Percentiles rank a stretch among this genome's conserved stretches.
These are phyloP conservation scores for Phytophthora pisi DNA, from an alignment of 352 stramenopile species.

Conservation along the genomic window DNA sequence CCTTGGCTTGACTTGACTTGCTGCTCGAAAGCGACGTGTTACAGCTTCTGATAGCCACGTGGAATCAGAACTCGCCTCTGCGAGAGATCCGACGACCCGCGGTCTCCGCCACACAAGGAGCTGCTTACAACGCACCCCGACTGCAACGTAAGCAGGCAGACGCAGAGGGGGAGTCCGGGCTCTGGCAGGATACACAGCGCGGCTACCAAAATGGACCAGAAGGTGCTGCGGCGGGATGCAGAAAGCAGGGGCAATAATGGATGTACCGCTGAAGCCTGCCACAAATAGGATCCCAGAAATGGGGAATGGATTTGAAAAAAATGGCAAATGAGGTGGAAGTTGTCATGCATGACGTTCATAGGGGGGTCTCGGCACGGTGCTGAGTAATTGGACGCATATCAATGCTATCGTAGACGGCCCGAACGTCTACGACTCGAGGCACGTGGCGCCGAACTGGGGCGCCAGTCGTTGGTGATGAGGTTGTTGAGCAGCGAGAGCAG, in stretches of 20 bases:
- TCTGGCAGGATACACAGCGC: slow-evolving; percentile 30
- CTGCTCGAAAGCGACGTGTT: slow-evolving; percentile 32
- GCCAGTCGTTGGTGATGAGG: slow-evolving; percentile 45
- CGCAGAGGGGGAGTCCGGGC: slow-evolving; percentile 18
- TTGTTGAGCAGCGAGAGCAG: slow-evolving; percentile 59
- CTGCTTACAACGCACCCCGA: slow-evolving; percentile 4
- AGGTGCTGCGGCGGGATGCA: neutral
- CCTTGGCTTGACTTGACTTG: slow-evolving; percentile 3
- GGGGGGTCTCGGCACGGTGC: neutral
- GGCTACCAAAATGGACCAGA: slow-evolving; percentile 28
- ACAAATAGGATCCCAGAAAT: slow-evolving; percentile 35
- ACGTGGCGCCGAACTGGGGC: slow-evolving; percentile 51
- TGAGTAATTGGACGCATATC: slow-evolving; percentile 1
- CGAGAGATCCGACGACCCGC: neutral
- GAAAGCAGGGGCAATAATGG: neutral
- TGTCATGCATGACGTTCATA: slow-evolving; percentile 12
- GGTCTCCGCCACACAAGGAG: slow-evolving; percentile 1
- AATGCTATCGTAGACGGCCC: neutral
- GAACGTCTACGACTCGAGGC: slow-evolving; percentile 31
- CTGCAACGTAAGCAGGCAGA: slow-evolving; percentile 26
- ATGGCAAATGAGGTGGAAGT: slow-evolving; percentile 3
- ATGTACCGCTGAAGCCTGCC: slow-evolving; percentile 16
- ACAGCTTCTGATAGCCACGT: slow-evolving; percentile 24
- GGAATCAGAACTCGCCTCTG: slow-evolving; percentile 24
- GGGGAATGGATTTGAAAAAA: slow-evolving; percentile 12